Evolutionary conservation across 805 yeast species (phyloP).

Genomic region (Ogataea degrootiae): DNA sequence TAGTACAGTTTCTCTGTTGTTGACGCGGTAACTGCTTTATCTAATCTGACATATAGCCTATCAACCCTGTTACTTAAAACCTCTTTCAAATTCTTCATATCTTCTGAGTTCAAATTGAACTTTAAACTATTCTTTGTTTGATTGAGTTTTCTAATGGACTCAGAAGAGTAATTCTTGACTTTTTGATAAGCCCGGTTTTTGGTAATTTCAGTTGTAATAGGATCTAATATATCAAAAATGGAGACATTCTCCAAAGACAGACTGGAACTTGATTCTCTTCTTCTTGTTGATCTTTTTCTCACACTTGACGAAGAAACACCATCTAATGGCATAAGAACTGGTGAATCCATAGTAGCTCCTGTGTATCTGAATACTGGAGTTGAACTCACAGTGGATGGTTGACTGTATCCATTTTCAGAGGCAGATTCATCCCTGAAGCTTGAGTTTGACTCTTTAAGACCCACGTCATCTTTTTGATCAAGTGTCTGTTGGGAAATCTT

Average conservation of each 20-base stretch:
- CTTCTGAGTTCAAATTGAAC: constrained; percentile 25
- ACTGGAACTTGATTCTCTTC: constrained; percentile 17
- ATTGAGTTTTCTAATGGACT: constrained; percentile 19
- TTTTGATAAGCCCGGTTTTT: constrained; percentile 25
- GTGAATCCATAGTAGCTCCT: constrained; percentile 7
- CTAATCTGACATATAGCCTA: constrained; percentile 34
- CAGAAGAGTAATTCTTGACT: constrained; percentile 23
- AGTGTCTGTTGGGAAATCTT: too few relatives aligned
- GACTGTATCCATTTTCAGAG: constrained; percentile 3
- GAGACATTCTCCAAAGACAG: constrained; percentile 23
- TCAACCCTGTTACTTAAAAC: constrained; percentile 29
- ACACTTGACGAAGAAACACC: not conserved
- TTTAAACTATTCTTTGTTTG: constrained; percentile 22
- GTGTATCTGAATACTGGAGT: constrained; percentile 1
- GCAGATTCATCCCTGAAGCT: not conserved
- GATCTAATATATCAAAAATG: constrained; percentile 29
- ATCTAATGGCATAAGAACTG: constrained; percentile 11
- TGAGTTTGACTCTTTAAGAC: not conserved
- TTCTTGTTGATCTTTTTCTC: constrained; percentile 3
- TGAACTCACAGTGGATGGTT: constrained; percentile 10
- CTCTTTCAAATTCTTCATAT: constrained; percentile 21
- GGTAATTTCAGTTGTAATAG: constrained; percentile 22
- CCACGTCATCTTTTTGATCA: too few relatives aligned
- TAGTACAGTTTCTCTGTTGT: constrained; percentile 76
- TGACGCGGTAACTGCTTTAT: constrained; percentile 36